phyloP scores from a whole-genome alignment of 768 basidiomycete genomes.

The Mrakia frigida region DNA sequence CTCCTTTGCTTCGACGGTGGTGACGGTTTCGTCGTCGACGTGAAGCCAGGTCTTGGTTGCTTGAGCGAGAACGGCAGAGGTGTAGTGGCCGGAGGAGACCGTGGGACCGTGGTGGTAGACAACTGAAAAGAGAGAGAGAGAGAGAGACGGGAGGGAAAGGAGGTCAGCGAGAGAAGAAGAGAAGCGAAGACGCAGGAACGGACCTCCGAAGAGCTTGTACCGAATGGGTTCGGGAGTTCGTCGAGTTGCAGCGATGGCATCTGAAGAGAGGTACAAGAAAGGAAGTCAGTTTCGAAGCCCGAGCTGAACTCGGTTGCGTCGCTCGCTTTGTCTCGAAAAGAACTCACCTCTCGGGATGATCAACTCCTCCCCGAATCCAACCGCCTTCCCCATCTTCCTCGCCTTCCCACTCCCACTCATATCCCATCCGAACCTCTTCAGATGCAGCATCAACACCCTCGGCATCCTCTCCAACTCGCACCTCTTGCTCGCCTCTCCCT shows the following conservation, averaged over 20 bases:
- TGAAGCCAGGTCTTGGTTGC: constrained; percentile 66
- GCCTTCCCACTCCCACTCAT: constrained; percentile 53
- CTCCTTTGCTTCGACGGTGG: constrained; percentile 55
- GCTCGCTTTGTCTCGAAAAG: background rate
- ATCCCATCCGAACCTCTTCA: constrained; percentile 81
- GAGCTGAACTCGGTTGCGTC: background rate
- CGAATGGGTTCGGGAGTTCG: constrained; percentile 12
- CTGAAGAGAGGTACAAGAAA: constrained; percentile 2
- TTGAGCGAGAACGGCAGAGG: constrained; percentile 71
- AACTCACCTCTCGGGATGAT: constrained; percentile 64
- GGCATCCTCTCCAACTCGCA: constrained; percentile 77
- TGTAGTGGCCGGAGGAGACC: constrained; percentile 92
- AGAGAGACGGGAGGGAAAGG: background rate
- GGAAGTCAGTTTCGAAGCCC: background rate
- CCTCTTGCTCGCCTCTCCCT: constrained; percentile 66
- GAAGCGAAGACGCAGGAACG: constrained; percentile 36
- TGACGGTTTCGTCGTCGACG: constrained; percentile 86
- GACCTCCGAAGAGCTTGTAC: constrained; percentile 81
- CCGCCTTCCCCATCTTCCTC: constrained; percentile 77
- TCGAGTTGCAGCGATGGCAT: constrained; percentile 5
- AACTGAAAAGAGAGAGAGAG: constrained; percentile 48
- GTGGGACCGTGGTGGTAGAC: constrained; percentile 90
- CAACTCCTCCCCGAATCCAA: constrained; percentile 70
- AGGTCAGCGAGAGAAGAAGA: background rate
- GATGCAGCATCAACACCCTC: constrained; percentile 74